A percentile compares a stretch with the other conserved stretches of the same genome.
Conservation (phyloP, 306 rosid genomes). For the Abrus pulchellus region DNA sequence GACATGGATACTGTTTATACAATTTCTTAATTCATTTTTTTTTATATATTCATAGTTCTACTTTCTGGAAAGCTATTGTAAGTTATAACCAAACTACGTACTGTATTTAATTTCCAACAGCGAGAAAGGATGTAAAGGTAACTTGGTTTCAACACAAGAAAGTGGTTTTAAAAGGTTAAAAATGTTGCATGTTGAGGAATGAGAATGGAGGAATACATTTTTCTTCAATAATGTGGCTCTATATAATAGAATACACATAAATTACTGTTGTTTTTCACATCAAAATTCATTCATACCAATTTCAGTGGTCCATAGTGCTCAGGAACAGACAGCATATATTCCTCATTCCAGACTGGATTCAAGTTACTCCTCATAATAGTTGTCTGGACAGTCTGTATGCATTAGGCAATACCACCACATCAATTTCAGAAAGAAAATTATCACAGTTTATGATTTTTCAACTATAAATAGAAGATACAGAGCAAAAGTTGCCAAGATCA, state of each 20-base stretch:
- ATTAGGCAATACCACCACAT: slow-evolving; percentile 42
- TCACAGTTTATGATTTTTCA: slow-evolving; percentile 33
- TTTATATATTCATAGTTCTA: slow-evolving; percentile 18
- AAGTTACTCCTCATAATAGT: slow-evolving; percentile 72
- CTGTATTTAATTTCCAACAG: slow-evolving; percentile 26
- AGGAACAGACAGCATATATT: slow-evolving; percentile 96
- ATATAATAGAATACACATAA: slow-evolving; percentile 15
- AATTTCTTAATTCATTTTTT: slow-evolving; percentile 36
- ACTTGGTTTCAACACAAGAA: neutral
- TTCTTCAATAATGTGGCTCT: neutral
- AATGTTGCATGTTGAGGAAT: neutral
- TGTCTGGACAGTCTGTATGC: slow-evolving; percentile 77
- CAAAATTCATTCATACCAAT: slow-evolving; percentile 68
- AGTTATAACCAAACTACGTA: slow-evolving; percentile 21
- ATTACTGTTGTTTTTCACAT: slow-evolving; percentile 12
- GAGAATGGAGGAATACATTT: slow-evolving; percentile 28
- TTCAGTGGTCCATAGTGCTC: slow-evolving; percentile 76
- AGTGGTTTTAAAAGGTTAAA: neutral
- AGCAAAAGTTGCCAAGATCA: slow-evolving; percentile 38
- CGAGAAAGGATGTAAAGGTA: slow-evolving; percentile 12
- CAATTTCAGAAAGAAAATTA: slow-evolving; percentile 48
- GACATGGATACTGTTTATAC: neutral
- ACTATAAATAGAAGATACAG: slow-evolving; percentile 29
- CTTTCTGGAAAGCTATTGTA: slow-evolving; percentile 2
- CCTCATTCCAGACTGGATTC: slow-evolving; percentile 99